phyloP scores from a whole-genome alignment of 352 stramenopile genomes.

The Globisporangium cylindrosporum region DNA sequence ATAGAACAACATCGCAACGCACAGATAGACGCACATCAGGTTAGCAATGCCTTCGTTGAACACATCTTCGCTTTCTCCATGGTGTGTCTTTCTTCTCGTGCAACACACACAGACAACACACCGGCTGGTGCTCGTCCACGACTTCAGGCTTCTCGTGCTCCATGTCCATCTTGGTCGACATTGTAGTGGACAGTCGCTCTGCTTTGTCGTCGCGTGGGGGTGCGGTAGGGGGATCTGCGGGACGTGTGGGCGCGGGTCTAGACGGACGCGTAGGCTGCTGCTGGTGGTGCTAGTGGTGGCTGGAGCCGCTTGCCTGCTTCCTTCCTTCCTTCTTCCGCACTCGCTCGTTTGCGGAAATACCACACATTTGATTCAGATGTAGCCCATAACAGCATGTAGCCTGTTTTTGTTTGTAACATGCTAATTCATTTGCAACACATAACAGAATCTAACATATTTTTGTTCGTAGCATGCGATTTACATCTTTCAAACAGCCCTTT shows the following conservation, averaged over 20 bases:
- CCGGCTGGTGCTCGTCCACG: slow-evolving; percentile 57
- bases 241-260: not conserved
- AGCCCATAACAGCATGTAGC: too few relatives aligned
- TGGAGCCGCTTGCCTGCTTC: not conserved
- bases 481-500: not conserved
- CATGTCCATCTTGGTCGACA: slow-evolving; percentile 68
- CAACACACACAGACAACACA: slow-evolving; percentile 13
- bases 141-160: slow-evolving; percentile 74
- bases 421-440: too few relatives aligned
- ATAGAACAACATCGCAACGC: not conserved
- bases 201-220: not conserved
- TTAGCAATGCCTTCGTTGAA: not conserved
- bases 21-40: not conserved
- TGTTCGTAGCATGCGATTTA: not conserved
- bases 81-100: not conserved
- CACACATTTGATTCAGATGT: not conserved
- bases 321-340: slow-evolving; percentile 8
- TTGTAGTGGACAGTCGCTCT: slow-evolving; percentile 14
- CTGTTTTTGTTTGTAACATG: too few relatives aligned
- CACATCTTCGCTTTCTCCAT: not conserved
- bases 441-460: too few relatives aligned
- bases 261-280: not conserved
- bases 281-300: not conserved
- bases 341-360: slow-evolving; percentile 12
- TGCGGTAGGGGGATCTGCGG: not conserved